Evolutionary conservation across 2,329 filamentous ascomycete species (phyloP).

Genomic region (Pezicula neosporulosa): DNA sequence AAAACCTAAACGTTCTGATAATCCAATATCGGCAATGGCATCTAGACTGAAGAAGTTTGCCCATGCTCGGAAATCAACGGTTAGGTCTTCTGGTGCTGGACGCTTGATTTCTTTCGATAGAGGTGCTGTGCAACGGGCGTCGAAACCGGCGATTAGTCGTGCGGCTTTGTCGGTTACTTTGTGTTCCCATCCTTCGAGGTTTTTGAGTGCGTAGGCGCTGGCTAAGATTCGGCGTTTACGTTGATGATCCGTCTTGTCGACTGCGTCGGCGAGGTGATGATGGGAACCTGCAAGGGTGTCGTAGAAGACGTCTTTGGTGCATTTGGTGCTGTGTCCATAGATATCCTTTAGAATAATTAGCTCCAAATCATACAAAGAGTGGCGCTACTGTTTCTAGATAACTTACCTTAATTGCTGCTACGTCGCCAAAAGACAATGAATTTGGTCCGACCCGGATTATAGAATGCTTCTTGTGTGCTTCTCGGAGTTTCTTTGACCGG

Average conservation of each 20-base stretch:
- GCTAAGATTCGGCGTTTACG: conserved; percentile 48
- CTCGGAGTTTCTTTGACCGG: conserved; percentile 37
- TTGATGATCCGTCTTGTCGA: conserved; percentile 48
- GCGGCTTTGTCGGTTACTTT: conserved; percentile 50
- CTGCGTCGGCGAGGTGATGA: conserved; percentile 47
- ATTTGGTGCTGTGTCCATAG: conserved; percentile 47
- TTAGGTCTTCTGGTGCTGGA: conserved; percentile 36
- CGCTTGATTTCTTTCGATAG: conserved; percentile 11
- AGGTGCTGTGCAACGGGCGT: conserved; percentile 33
- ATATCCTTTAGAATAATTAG: conserved; percentile 33
- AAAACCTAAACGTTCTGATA: conserved; percentile 46
- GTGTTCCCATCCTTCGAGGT: conserved; percentile 50
- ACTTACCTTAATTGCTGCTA: too few species aligned
- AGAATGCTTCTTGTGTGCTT: conserved; percentile 42
- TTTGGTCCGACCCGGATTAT: conserved; percentile 43
- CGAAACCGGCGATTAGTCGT: conserved; percentile 40
- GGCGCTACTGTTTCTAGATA: too few species aligned
- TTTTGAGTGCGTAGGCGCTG: conserved; percentile 48
- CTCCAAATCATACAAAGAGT: too few species aligned
- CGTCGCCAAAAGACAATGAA: not conserved
- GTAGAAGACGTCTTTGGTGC: conserved; percentile 46
- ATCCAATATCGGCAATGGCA: conserved; percentile 52
- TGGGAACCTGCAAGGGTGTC: conserved; percentile 41
- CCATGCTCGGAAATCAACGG: conserved; percentile 47
- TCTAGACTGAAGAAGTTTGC: conserved; percentile 54